A percentile compares a stretch with the other conserved stretches of the same genome.
These are phyloP conservation scores for Alternaria brassicae DNA, from an alignment of 2,329 filamentous ascomycete species.

Conservation along the genomic window DNA sequence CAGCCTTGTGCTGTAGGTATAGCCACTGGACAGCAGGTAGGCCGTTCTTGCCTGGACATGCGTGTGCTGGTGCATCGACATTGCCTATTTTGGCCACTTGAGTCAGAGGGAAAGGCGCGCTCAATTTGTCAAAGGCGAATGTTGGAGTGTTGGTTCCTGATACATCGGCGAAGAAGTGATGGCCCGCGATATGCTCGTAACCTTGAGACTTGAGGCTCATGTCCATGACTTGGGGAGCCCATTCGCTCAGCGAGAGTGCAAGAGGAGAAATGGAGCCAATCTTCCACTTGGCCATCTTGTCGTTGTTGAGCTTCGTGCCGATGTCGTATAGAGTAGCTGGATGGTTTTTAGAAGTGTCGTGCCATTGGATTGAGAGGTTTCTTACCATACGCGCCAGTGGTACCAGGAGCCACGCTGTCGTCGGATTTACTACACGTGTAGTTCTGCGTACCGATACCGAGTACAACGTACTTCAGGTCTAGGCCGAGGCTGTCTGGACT, in stretches of 20 bases:
- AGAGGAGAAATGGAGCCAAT: constrained; percentile 43
- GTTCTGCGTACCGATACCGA: constrained; percentile 62
- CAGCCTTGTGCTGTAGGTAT: constrained; percentile 52
- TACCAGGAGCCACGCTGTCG: constrained; percentile 35
- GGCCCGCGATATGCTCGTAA: constrained; percentile 59
- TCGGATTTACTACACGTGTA: constrained; percentile 54
- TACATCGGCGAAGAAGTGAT: constrained; percentile 68
- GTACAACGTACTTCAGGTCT: constrained; percentile 55
- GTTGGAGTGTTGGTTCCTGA: constrained; percentile 56
- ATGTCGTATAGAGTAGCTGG: constrained; percentile 48
- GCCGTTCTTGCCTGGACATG: constrained; percentile 51
- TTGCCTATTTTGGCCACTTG: constrained; percentile 57
- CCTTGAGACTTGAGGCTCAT: constrained; percentile 39
- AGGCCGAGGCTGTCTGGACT: constrained; percentile 28
- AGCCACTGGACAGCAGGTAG: constrained; percentile 55
- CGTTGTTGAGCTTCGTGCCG: constrained; percentile 40
- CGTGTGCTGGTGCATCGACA: constrained; percentile 59
- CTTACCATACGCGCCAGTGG: constrained; percentile 46
- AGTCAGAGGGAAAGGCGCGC: constrained; percentile 52
- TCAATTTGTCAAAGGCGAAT: constrained; percentile 62
- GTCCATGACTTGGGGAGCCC: constrained; percentile 28
- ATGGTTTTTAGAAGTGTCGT: constrained; percentile 15
- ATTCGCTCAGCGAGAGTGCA: constrained; percentile 38
- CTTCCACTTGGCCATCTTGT: constrained; percentile 42
- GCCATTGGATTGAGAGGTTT: not conserved